These are phyloP conservation scores for Kwoniella pini DNA, from an alignment of 768 basidiomycete genomes.

Conservation along the genomic window DNA sequence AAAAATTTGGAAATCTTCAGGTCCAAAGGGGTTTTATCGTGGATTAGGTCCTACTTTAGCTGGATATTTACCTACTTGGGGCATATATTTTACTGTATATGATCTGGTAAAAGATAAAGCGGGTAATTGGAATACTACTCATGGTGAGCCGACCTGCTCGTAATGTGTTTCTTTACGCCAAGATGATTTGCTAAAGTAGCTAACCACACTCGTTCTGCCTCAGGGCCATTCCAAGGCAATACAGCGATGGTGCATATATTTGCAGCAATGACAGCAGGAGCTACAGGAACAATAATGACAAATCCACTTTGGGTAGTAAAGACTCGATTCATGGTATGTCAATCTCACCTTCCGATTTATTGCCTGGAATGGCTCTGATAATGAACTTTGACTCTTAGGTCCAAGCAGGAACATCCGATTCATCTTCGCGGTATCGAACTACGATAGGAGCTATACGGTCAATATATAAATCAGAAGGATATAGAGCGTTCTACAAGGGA, in stretches of 20 bases:
- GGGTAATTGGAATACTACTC: slow-evolving; percentile 66
- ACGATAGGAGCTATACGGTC: slow-evolving; percentile 85
- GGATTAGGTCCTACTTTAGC: slow-evolving; percentile 96
- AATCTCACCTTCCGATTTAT: no score
- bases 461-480: slow-evolving; percentile 87
- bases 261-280: slow-evolving; percentile 95
- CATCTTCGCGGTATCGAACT: slow-evolving; percentile 78
- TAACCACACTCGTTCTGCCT: slow-evolving; percentile 7
- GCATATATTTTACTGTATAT: slow-evolving; percentile 97
- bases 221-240: slow-evolving; percentile 8
- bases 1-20: slow-evolving; percentile 65
- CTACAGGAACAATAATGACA: slow-evolving; percentile 86
- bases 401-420: slow-evolving; percentile 62
- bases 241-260: slow-evolving; percentile 65
- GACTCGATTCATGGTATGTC: slow-evolving; percentile 91
- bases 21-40: slow-evolving; percentile 86
- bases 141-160: slow-evolving; percentile 27
- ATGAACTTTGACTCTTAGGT: slow-evolving; percentile 61
- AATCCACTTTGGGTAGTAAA: slow-evolving; percentile 99
- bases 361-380: neutral
- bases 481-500: slow-evolving; percentile 88
- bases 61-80: slow-evolving; percentile 98
- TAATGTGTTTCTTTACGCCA: no score
- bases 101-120: slow-evolving; percentile 87
- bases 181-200: no score